Percentiles rank a stretch among this genome's conserved stretches.
phyloP scores from a whole-genome alignment of 495 filamentous ascomycete species.

The Cetradonia linearis region DNA sequence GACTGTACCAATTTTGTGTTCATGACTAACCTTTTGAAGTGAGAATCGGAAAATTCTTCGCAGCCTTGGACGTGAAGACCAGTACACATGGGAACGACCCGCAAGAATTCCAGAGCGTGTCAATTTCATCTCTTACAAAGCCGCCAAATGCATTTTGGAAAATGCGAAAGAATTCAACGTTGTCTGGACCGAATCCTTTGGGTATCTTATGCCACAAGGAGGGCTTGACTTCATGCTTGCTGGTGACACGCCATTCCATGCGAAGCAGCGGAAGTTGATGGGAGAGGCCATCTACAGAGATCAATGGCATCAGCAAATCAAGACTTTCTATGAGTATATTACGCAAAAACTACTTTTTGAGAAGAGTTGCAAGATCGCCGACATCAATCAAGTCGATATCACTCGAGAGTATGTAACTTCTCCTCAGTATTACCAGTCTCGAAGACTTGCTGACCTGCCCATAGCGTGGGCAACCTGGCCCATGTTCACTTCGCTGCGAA shows the following conservation, averaged over 20 bases:
- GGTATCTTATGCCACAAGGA: constrained; percentile 44
- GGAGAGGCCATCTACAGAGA: constrained; percentile 37
- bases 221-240: constrained; percentile 48
- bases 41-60: constrained; percentile 69
- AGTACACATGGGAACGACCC: constrained; percentile 64
- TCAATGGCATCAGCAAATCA: constrained; percentile 42
- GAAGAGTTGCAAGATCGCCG: constrained; percentile 49
- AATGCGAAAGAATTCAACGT: constrained; percentile 53
- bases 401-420: constrained; percentile 48
- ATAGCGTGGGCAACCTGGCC: constrained; percentile 57
- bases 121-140: constrained; percentile 50
- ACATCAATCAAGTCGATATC: constrained; percentile 61
- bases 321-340: constrained; percentile 48
- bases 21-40: constrained; percentile 13
- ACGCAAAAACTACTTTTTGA: constrained; percentile 55
- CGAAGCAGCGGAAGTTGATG: constrained; percentile 36
- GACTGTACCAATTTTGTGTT: background rate
- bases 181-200: constrained; percentile 49
- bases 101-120: constrained; percentile 34
- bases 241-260: constrained; percentile 38
- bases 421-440: background rate
- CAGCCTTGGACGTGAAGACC: constrained; percentile 54
- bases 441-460: background rate
- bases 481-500: constrained; percentile 62
- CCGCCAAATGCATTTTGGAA: constrained; percentile 52